Base-by-base conservation (phyloP, 164 flowering plant genomes). In the Echeveria elegans region DNA sequence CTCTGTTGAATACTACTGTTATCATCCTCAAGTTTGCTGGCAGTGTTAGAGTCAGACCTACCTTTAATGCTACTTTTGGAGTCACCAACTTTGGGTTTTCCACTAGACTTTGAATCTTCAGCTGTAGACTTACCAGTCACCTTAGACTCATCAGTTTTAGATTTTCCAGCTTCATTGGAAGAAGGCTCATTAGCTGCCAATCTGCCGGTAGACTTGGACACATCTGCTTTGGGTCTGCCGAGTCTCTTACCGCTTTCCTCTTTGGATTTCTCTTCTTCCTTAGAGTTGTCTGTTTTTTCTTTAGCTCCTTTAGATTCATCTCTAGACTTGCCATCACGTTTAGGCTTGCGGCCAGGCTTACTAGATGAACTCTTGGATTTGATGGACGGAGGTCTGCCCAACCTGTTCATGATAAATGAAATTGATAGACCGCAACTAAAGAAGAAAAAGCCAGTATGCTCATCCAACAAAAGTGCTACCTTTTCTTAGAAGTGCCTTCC, bases 271-370 rank as follows among this genome's bases (percentile, higher is more conserved):
- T 50, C 41, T 23, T 7, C 56, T 60, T 56, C 36, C 67, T 72
- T 71, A 0, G 69, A 41, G 15, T 69, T 66, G 21, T 71, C 74
- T 19, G 66, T 79, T 64, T 70, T 74, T 30, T 72, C 48, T 69
- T 82, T 83, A 47, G 75, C 66, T 43, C 73, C 77, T 67, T 74
- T 79, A 5, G 31, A 63, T 23, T 41, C 72, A 40, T 72, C 82
- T 59, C 53, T 71, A 24, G 81, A 67, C 67, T 72, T 80, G 11
- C 72, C 52, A 21, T 40, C 75, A 63, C 81, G 84, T 7, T 78
- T 88, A 26, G 82, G 66, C 76, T 87, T 91, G 70, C 81, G 66
- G 28, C 63, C 75, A 65, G 85, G 72, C 72, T 82, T 85, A 9
- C 77, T 4, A 16, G 73, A 48, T 7, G 77, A 63, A 72, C 67